Percentiles rank a stretch among this genome's conserved stretches.
These are phyloP conservation scores for Fusarium domesticum DNA, from an alignment of 2,329 filamentous ascomycete species.

Conservation along the genomic window DNA sequence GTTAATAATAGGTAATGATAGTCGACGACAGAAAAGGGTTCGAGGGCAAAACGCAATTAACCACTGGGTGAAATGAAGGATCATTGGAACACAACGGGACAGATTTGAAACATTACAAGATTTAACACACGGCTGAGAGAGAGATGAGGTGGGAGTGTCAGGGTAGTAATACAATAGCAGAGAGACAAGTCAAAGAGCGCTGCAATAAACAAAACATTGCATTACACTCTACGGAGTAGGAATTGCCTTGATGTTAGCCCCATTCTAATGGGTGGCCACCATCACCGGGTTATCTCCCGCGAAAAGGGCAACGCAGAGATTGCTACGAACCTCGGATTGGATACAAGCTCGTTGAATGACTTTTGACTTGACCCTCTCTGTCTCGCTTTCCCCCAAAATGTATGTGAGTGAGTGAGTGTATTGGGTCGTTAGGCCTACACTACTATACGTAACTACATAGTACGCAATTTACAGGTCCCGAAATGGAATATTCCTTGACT, in stretches of 20 bases:
- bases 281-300: background rate
- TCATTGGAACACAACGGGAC: too few relatives aligned
- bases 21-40: background rate
- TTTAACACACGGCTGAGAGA: too few relatives aligned
- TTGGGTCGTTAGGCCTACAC: background rate
- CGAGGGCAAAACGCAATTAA: too few relatives aligned
- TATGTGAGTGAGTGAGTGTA: background rate
- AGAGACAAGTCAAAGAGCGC: too few relatives aligned
- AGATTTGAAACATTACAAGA: too few relatives aligned
- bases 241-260: background rate
- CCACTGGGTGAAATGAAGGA: too few relatives aligned
- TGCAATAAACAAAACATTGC: too few relatives aligned
- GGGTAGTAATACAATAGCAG: too few relatives aligned
- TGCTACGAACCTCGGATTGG: background rate
- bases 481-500: constrained; percentile 20
- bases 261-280: background rate
- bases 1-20: background rate
- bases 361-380: background rate
- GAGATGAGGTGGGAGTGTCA: too few relatives aligned
- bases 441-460: constrained; percentile 1
- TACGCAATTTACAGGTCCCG: constrained; percentile 2
- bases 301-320: background rate
- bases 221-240: too few relatives aligned
- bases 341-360: background rate
- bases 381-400: background rate